These are phyloP conservation scores for Setaria italica DNA, from an alignment of 202 grass and related monocot species.

Conservation along the genomic window DNA sequence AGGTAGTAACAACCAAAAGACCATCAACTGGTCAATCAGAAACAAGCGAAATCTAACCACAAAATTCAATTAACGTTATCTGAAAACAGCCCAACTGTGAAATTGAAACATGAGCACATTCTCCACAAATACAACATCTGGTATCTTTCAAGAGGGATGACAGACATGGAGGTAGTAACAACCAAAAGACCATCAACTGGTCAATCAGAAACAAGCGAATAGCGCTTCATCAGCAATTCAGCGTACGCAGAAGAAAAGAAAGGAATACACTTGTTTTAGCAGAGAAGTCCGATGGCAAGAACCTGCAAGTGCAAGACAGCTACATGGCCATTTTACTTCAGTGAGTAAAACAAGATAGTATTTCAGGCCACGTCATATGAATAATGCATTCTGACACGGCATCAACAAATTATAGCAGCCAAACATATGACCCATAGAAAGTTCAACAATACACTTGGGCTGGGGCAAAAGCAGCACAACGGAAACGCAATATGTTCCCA, in stretches of 20 bases:
- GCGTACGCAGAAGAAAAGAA: neutral
- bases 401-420: neutral
- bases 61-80: neutral
- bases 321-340: constrained; percentile 13
- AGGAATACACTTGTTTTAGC: neutral
- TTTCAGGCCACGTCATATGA: neutral
- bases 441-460: neutral
- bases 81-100: neutral
- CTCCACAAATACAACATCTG: neutral
- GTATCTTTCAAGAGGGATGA: neutral
- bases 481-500: neutral
- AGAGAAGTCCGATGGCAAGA: neutral
- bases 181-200: constrained; percentile 10
- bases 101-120: neutral
- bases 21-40: constrained; percentile 1
- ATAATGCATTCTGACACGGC: constrained; percentile 32
- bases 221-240: neutral
- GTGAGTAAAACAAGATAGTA: neutral
- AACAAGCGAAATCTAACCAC: neutral
- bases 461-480: neutral
- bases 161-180: neutral
- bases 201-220: neutral
- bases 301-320: neutral
- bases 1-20: neutral
- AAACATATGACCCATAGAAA: neutral